Percentiles rank a stretch among this genome's conserved stretches.
Conservation (phyloP, 176 grass and related monocot species). For the Neostapfia colusana region DNA sequence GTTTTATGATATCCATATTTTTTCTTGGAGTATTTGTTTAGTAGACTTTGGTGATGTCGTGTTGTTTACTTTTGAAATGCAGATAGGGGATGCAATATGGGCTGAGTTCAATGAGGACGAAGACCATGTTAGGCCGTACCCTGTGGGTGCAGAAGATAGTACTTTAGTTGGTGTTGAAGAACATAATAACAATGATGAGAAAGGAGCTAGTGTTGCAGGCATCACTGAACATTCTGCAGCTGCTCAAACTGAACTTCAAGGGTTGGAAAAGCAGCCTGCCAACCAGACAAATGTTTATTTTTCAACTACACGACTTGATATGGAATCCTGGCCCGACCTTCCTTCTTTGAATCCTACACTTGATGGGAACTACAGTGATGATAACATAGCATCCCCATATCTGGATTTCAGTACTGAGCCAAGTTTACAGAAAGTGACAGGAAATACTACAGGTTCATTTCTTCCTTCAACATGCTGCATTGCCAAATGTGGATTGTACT, state of each 20-base stretch:
- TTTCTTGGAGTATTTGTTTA: conserved; percentile 1
- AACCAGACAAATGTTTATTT: conserved; percentile 48
- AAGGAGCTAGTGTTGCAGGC: conserved; percentile 21
- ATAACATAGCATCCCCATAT: conserved; percentile 55
- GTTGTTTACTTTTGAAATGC: conserved; percentile 37
- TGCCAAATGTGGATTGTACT: background rate
- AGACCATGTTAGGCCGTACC: conserved; percentile 70
- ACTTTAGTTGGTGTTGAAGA: conserved; percentile 41
- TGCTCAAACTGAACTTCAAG: conserved; percentile 48
- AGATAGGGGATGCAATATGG: conserved; percentile 79
- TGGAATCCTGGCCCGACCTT: conserved; percentile 84
- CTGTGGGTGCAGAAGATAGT: conserved; percentile 54
- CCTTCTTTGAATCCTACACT: conserved; percentile 69
- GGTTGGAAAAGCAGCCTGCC: conserved; percentile 54
- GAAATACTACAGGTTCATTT: conserved; percentile 42
- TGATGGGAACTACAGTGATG: conserved; percentile 58
- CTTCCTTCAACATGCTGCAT: conserved; percentile 11
- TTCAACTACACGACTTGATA: conserved; percentile 56
- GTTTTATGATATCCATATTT: conserved; percentile 8
- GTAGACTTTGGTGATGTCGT: background rate
- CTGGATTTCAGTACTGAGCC: conserved; percentile 66
- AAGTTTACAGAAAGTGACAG: conserved; percentile 56
- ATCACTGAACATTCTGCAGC: conserved; percentile 44
- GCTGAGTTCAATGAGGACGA: conserved; percentile 66
- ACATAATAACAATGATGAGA: conserved; percentile 51